These are phyloP conservation scores for Croton laevigatus DNA, from an alignment of 441 rosid species.

Conservation along the genomic window DNA sequence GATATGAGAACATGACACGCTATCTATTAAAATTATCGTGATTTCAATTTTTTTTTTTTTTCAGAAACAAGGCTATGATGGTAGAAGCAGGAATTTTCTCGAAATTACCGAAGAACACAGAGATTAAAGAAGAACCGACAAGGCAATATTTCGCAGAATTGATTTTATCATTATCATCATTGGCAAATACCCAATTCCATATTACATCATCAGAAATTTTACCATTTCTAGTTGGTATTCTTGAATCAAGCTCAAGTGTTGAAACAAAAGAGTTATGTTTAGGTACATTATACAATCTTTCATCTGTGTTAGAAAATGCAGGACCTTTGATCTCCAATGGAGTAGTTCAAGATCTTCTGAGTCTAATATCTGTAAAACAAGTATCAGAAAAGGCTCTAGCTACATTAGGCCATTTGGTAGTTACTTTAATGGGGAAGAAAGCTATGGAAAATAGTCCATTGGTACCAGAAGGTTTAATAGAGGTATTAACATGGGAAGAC, in stretches of 20 bases:
- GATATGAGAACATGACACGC: too few relatives aligned
- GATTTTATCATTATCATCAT: constrained; percentile 55
- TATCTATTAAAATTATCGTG: background rate
- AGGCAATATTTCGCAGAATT: constrained; percentile 55
- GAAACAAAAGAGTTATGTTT: constrained; percentile 58
- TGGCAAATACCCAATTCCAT: constrained; percentile 47
- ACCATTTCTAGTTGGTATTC: constrained; percentile 47
- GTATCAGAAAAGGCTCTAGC: constrained; percentile 71
- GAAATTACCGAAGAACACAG: constrained; percentile 52
- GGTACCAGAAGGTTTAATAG: constrained; percentile 66
- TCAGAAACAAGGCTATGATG: constrained; percentile 81
- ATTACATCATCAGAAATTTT: constrained; percentile 42
- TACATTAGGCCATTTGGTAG: constrained; percentile 66
- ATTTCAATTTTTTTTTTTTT: constrained; percentile 6
- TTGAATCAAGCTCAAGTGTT: constrained; percentile 45
- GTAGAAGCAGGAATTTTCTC: constrained; percentile 74
- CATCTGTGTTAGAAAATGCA: constrained; percentile 59
- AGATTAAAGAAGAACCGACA: constrained; percentile 47
- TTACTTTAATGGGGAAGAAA: constrained; percentile 67
- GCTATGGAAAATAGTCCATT: constrained; percentile 53
- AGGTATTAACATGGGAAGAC: constrained; percentile 83
- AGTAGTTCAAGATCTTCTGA: constrained; percentile 43
- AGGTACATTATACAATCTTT: constrained; percentile 54
- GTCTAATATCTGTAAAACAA: constrained; percentile 39
- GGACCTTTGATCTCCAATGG: constrained; percentile 53